Evolutionary conservation across 495 filamentous ascomycete species (phyloP), one percentile per base, ranked within the genome.

Genomic region (Hyaloscypha hepaticicola): DNA sequence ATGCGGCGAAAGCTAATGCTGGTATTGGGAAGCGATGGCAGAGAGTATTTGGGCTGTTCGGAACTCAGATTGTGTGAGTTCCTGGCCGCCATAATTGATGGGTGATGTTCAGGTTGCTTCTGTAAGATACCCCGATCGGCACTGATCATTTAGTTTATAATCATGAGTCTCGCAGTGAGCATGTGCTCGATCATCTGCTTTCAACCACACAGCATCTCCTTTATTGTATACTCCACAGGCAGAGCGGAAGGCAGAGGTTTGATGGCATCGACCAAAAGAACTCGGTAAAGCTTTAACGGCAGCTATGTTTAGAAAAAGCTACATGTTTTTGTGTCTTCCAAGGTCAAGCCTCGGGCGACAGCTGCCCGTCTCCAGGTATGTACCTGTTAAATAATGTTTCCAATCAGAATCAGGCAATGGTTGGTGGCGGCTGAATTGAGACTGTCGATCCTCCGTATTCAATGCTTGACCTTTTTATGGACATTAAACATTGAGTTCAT

Each of bases 21-120:
- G 74, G 78, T 0, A 56, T 73, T 5, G 72, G 70, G 12, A 65
- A 67, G 29, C 70, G 74, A 49, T 87, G 82, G 80, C 64, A 77
- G 64, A 76, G 83, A 33, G 75, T 78, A 55, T 87, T 84, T 73
- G 77, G 76, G 48, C 55, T 88, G 64, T 86, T 82, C 62, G 83
- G 78, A 28, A 85, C 83, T 0, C 80, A 74, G 53, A 86, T 89
- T 52, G 60, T 53, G 50, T 69, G 55, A 72, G 12, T 16, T 8
- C 1, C 4, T 16, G 58, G 5, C 38, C 38, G 14, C 31, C 31
- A 33, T 9, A 45, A 19, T 16, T 45, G 38, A 4, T 45, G 6
- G 38, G n/a, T n/a, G n/a, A n/a, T n/a, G n/a, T n/a, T n/a, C n/a
- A 45, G 38, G 16, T 45, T 45, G 19, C 38, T 19, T 45, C 11